phyloP scores from a whole-genome alignment of 2,329 filamentous ascomycete genomes.

The Ambrosiella beaveri region DNA sequence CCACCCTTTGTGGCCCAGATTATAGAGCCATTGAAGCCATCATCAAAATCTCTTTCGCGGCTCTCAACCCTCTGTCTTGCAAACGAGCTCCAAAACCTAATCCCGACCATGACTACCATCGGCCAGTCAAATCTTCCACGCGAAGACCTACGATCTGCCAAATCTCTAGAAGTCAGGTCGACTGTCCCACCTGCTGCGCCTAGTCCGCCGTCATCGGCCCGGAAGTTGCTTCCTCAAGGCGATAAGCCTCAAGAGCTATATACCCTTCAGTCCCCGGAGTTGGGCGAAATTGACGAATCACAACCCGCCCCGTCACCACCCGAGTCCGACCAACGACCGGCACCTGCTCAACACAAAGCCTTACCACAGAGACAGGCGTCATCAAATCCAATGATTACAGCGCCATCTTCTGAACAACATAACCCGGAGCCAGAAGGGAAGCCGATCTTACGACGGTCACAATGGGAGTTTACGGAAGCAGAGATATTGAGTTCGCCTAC shows the following conservation, averaged over 20 bases:
- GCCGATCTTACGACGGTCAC: conserved; percentile 20
- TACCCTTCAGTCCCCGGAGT: conserved; percentile 3
- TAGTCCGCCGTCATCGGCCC: conserved; percentile 5
- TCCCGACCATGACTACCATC: conserved; percentile 35
- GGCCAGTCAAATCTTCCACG: conserved; percentile 40
- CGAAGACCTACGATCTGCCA: conserved; percentile 40
- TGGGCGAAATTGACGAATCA: conserved; percentile 4
- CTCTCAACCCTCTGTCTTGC: too few relatives aligned
- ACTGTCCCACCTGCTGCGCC: conserved; percentile 2
- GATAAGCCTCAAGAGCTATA: background rate
- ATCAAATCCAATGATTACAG: background rate
- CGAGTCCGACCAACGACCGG: background rate
- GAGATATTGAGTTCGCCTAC: conserved; percentile 74
- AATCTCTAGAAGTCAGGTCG: conserved; percentile 11
- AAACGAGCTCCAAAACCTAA: too few relatives aligned
- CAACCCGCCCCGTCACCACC: background rate
- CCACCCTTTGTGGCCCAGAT: too few relatives aligned
- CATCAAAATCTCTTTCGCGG: too few relatives aligned
- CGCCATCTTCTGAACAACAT: background rate
- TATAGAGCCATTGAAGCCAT: too few relatives aligned
- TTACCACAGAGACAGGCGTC: conserved; percentile 3
- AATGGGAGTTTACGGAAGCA: conserved; percentile 80
- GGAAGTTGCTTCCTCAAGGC: background rate
- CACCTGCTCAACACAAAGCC: background rate
- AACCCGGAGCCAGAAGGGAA: background rate